Conservation (phyloP, 106 monocot species). For the Iris macrosiphon region DNA sequence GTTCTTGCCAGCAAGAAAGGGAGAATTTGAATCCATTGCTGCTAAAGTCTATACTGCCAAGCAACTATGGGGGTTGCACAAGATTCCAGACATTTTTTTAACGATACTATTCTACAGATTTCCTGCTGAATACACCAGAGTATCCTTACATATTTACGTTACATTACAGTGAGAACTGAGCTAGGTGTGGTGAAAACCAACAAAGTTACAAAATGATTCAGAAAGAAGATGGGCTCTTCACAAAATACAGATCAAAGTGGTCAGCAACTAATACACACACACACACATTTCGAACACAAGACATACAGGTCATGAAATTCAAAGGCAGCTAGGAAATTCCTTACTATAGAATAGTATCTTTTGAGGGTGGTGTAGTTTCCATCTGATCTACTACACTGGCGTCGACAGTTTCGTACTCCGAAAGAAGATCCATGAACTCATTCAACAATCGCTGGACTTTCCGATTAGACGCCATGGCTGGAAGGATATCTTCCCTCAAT, state of each 20-base stretch:
- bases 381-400: slow-evolving; percentile 22
- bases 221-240: background rate
- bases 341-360: background rate
- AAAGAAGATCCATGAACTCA: slow-evolving; percentile 92
- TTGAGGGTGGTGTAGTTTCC: slow-evolving; percentile 11
- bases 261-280: background rate
- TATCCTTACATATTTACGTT: background rate
- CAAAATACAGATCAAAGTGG: background rate
- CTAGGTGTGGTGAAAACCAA: background rate
- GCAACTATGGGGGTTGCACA: too few species aligned
- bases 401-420: slow-evolving; percentile 51
- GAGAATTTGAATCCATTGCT: too few species aligned
- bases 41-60: too few species aligned
- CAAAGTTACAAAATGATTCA: too few species aligned
- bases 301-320: background rate
- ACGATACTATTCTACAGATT: background rate
- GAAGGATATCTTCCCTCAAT: slow-evolving; percentile 81
- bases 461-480: slow-evolving; percentile 90
- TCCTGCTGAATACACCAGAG: background rate
- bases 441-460: slow-evolving; percentile 91
- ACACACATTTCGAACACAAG: background rate
- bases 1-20: too few species aligned
- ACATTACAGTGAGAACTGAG: background rate
- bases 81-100: too few species aligned
- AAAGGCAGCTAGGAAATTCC: background rate